Percentiles rank a stretch among this genome's conserved stretches.
phyloP scores from a whole-genome alignment of 495 filamentous ascomycete genomes.

The Margaritispora aquatica region DNA sequence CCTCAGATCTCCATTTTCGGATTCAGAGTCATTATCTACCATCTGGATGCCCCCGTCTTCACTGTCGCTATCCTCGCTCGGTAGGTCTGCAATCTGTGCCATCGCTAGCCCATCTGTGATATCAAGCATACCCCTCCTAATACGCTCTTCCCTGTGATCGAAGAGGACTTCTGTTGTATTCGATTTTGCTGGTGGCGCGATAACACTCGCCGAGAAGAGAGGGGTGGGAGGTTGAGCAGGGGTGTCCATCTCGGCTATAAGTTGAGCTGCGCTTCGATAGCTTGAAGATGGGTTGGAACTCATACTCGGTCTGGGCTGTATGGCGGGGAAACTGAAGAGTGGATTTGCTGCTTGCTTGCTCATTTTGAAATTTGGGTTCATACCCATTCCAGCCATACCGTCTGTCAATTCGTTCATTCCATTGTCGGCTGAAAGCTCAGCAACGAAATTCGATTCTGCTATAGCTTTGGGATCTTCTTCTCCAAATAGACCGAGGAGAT shows the following conservation, averaged over 20 bases:
- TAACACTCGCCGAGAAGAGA: neutral
- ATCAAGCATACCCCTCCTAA: neutral
- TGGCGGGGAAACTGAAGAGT: neutral
- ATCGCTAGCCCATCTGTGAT: neutral
- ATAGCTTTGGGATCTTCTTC: neutral
- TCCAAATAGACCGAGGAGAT: neutral
- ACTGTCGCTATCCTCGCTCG: slow-evolving; percentile 27
- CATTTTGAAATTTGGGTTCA: neutral
- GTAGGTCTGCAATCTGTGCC: neutral
- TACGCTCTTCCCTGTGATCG: neutral
- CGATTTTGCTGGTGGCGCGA: neutral
- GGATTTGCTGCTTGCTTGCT: neutral
- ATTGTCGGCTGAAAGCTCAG: neutral
- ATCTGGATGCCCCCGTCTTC: slow-evolving; percentile 52
- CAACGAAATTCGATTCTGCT: neutral
- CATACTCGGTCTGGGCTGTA: neutral
- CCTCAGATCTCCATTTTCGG: slow-evolving; percentile 17
- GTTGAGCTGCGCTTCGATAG: neutral
- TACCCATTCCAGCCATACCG: neutral
- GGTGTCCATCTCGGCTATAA: neutral
- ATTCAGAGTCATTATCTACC: slow-evolving; percentile 44
- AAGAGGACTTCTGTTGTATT: neutral
- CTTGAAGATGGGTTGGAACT: neutral
- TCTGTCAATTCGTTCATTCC: neutral
- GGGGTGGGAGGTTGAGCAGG: neutral